Conservation (phyloP, 768 basidiomycete genomes). For the Mycena kentingensis region DNA sequence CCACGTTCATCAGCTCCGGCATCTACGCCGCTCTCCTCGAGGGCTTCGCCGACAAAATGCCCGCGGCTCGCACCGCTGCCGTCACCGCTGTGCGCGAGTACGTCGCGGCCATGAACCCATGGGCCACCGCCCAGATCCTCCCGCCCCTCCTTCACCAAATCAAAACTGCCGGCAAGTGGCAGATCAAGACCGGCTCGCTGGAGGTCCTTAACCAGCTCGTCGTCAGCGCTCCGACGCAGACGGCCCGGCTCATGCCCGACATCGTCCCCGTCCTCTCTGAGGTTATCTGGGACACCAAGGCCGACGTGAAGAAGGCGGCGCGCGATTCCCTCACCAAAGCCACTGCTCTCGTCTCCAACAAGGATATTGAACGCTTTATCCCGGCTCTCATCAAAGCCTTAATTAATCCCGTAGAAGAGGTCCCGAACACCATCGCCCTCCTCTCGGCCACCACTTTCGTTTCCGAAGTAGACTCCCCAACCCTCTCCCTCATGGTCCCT, state of each 20-base stretch:
- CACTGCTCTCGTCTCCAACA: slow-evolving; percentile 94
- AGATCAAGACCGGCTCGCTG: slow-evolving; percentile 89
- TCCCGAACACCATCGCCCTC: slow-evolving; percentile 90
- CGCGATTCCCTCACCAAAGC: slow-evolving; percentile 93
- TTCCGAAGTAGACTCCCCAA: slow-evolving; percentile 97
- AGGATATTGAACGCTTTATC: slow-evolving; percentile 97
- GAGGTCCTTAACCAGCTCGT: slow-evolving; percentile 86
- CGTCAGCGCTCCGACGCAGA: slow-evolving; percentile 77
- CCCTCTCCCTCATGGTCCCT: slow-evolving; percentile 97
- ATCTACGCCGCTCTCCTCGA: slow-evolving; percentile 87
- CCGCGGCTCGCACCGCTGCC: slow-evolving; percentile 81
- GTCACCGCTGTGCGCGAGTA: slow-evolving; percentile 80
- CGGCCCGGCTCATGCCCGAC: slow-evolving; percentile 87
- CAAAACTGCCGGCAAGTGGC: slow-evolving; percentile 97
- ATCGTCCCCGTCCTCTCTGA: slow-evolving; percentile 93
- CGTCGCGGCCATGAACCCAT: slow-evolving; percentile 81
- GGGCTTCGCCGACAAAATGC: slow-evolving; percentile 93
- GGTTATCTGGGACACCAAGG: slow-evolving; percentile 98
- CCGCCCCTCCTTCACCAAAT: slow-evolving; percentile 89
- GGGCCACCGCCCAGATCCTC: slow-evolving; percentile 82
- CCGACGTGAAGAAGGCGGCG: slow-evolving; percentile 98
- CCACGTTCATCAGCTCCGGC: slow-evolving; percentile 83
- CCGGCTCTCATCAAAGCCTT: slow-evolving; percentile 96
- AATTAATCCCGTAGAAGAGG: slow-evolving; percentile 99
- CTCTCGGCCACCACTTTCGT: slow-evolving; percentile 99